Evolutionary conservation across 2,329 filamentous ascomycete species (phyloP), one percentile per base, ranked within the genome.

Genomic region (Sclerotinia minor): DNA sequence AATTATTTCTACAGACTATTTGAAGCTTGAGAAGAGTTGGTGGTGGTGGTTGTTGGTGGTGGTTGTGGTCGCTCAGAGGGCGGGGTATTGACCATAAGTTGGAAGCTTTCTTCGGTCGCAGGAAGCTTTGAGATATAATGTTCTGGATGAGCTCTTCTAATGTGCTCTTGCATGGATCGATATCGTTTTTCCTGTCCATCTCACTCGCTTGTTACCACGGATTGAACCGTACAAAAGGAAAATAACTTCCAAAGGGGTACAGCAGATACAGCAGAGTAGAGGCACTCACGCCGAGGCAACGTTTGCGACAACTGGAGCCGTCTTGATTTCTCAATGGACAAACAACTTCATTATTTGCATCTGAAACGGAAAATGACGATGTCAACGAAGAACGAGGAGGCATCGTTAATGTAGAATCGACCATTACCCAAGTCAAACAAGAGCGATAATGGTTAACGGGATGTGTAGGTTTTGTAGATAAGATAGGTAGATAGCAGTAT

Each of bases 161-260:
- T 98, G 78, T 99, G 95, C 85, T 99, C 95, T 81, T 98, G 95
- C 92, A 99, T 98, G 71, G 94, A 98, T 79, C 95, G 93, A 82
- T 94, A 99, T 74, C 92, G 87, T 81, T 96, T 96, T 83, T 96
- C 92, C 92, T 96, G 80, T 79, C 55, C 68, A 69, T 74, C 72
- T 67, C 71, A 71, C 71, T 69, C 73, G 72, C 69, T 68, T 73
- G 74, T 76, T 77, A 76, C 75, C 73, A 77, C 74, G 70, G 65
- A 72, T 71, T 75, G 74, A 68, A 72, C 76, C 67, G 74, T 66
- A 73, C 67, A 73, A 73, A 72, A 72, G 68, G 65, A 74, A 64
- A 68, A 68, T 59, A 73, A 71, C 71, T 70, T 72, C 72, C 64
- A 73, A 68, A 69, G 72, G 70, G 72, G 72, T 69, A 70, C 65